Conservation (phyloP, 2,329 filamentous ascomycete genomes). For the Diaporthe sp. region DNA sequence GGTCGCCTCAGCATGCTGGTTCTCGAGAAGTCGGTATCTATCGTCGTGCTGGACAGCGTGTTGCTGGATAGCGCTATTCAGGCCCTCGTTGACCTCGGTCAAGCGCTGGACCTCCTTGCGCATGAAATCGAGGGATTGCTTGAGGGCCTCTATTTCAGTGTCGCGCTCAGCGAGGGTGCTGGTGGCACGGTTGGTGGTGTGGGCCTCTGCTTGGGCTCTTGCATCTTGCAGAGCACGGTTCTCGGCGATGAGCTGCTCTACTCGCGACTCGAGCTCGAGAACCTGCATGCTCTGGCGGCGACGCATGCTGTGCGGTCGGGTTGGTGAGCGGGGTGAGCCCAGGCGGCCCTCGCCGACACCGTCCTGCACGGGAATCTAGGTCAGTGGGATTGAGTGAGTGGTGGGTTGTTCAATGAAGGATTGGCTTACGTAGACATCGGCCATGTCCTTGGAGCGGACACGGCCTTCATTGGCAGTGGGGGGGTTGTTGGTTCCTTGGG, state of each 20-base stretch:
- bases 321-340: slow-evolving; percentile 90
- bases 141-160: slow-evolving; percentile 86
- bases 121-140: slow-evolving; percentile 81
- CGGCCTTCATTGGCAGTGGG: slow-evolving; percentile 90
- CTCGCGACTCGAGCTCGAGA: slow-evolving; percentile 86
- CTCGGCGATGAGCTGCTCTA: slow-evolving; percentile 88
- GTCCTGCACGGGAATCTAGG: slow-evolving; percentile 71
- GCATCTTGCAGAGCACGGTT: slow-evolving; percentile 84
- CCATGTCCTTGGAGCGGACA: slow-evolving; percentile 86
- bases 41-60: slow-evolving; percentile 82
- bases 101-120: slow-evolving; percentile 86
- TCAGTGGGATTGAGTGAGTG: slow-evolving; percentile 36
- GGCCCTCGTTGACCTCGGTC: slow-evolving; percentile 83
- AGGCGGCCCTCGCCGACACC: slow-evolving; percentile 90
- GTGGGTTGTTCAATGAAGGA: slow-evolving; percentile 38
- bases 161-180: slow-evolving; percentile 84
- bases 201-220: slow-evolving; percentile 76
- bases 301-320: slow-evolving; percentile 93
- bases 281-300: slow-evolving; percentile 98
- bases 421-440: slow-evolving; percentile 90
- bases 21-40: slow-evolving; percentile 76
- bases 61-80: slow-evolving; percentile 82
- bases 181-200: slow-evolving; percentile 74
- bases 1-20: slow-evolving; percentile 73
- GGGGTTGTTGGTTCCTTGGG: slow-evolving; percentile 57